Base-by-base conservation (phyloP, 1,284 basidiomycete species). In the Leccinum griseonigrum region DNA sequence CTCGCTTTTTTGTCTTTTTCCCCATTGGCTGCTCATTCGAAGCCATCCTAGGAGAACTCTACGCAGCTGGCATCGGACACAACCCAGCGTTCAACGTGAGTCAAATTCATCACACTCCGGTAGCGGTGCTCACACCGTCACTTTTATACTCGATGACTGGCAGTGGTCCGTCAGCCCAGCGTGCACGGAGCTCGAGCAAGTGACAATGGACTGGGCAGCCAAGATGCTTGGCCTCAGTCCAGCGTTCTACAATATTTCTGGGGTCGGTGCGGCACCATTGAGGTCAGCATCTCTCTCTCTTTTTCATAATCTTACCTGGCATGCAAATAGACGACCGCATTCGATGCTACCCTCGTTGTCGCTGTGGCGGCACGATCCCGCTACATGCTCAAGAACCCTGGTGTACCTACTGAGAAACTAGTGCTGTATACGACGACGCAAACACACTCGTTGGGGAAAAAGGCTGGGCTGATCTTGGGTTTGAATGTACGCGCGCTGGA, bases 191-290 rank as follows among this genome's bases (percentile, higher is more conserved):
- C 82, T 98, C 5, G 96, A 98, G 75, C 85, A 86, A 53, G 83
- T 96, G 28, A 87, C 94, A 29, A 89, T 94, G 83, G 96, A 98
- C 75, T 98, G 96, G 96, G 83, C 88, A 13, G 94, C 93, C 0
- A 83, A 88, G 69, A 82, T 98, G 63, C 82, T 98, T 28, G 95
- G 94, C 0, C 81, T 98, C 32, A 80, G 82, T 54, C 68, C 79
- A 8, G 79, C 75, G 0, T 97, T 95, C 75, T 76, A 82, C 60
- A 91, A 88, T 66, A 77, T 77, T 13, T 87, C 84, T 2, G 85
- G 83, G 29, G 73, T 82, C 9, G 95, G 95, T 9, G 95, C 2
- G 95, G 95, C 0, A 85, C 90, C 53, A 88, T 97, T 59, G 85
- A 94, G 79, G 93, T 91, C 22, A 50, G 36, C 14, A 38, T 51